A percentile compares a stretch with the other conserved stretches of the same genome.
These are phyloP conservation scores for Pichia exigua DNA, from an alignment of 805 yeast genomes.

Conservation along the genomic window DNA sequence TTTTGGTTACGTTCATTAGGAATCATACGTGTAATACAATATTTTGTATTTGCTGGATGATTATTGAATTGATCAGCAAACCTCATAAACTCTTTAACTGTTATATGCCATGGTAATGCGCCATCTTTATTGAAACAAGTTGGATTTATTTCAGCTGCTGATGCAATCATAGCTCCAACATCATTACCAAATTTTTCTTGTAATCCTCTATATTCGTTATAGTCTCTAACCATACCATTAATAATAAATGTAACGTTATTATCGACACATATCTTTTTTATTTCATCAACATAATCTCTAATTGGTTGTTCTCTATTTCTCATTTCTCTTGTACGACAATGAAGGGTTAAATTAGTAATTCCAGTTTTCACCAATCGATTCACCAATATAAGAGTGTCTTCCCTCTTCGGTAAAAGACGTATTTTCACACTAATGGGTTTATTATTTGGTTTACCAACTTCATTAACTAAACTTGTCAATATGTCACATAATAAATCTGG, in stretches of 20 bases:
- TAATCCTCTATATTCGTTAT: constrained; percentile 45
- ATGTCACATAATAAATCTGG: constrained; percentile 76
- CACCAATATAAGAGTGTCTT: constrained; percentile 55
- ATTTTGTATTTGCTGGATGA: constrained; percentile 69
- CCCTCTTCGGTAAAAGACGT: constrained; percentile 59
- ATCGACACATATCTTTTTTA: constrained; percentile 52
- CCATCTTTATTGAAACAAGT: constrained; percentile 50
- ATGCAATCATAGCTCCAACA: constrained; percentile 92
- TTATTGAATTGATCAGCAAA: constrained; percentile 53
- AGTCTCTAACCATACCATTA: constrained; percentile 66
- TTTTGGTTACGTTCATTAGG: constrained; percentile 37
- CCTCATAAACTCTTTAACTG: constrained; percentile 47
- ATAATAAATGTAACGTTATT: constrained; percentile 66
- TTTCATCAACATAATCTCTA: constrained; percentile 56
- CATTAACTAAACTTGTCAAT: constrained; percentile 54
- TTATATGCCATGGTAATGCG: constrained; percentile 45
- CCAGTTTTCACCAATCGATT: constrained; percentile 63
- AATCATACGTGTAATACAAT: constrained; percentile 65
- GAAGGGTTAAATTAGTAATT: constrained; percentile 76
- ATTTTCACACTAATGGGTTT: constrained; percentile 91
- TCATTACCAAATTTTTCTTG: constrained; percentile 46
- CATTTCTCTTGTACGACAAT: constrained; percentile 87
- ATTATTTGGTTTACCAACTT: constrained; percentile 69
- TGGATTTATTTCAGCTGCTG: constrained; percentile 82
- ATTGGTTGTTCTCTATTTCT: constrained; percentile 78